These are phyloP conservation scores for Gryganskiella cystojenkinii DNA, from an alignment of 192 early-diverging fungal genomes.

Conservation along the genomic window DNA sequence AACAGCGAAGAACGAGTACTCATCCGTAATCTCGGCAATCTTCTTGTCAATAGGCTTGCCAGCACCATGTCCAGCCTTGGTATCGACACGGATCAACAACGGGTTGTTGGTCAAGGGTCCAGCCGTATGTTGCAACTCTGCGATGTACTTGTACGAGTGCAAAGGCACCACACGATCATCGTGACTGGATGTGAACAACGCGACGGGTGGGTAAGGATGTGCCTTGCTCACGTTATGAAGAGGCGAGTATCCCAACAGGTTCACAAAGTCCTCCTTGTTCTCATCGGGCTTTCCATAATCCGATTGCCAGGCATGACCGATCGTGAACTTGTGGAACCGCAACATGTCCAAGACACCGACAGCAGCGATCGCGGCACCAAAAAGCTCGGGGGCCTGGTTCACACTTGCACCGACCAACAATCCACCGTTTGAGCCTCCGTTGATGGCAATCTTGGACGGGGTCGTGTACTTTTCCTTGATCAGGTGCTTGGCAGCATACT, in stretches of 20 bases:
- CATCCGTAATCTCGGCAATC: slow-evolving; percentile 73
- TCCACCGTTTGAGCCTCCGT: slow-evolving; percentile 80
- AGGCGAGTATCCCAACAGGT: slow-evolving; percentile 70
- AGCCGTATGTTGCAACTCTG: slow-evolving; percentile 69
- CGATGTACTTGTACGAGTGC: slow-evolving; percentile 75
- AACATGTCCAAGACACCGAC: slow-evolving; percentile 81
- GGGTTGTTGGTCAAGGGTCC: slow-evolving; percentile 61
- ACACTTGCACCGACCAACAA: slow-evolving; percentile 74
- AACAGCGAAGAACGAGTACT: slow-evolving; percentile 68
- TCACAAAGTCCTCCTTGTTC: slow-evolving; percentile 71
- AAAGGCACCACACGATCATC: slow-evolving; percentile 76
- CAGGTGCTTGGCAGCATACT: slow-evolving; percentile 72
- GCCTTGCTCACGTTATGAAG: slow-evolving; percentile 70
- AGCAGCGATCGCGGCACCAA: slow-evolving; percentile 69
- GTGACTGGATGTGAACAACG: slow-evolving; percentile 74
- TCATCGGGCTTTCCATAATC: slow-evolving; percentile 77
- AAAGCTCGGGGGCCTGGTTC: slow-evolving; percentile 82
- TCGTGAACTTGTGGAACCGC: slow-evolving; percentile 85
- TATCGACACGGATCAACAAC: slow-evolving; percentile 69
- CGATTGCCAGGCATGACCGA: slow-evolving; percentile 74
- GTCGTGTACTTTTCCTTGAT: slow-evolving; percentile 66
- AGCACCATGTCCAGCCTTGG: slow-evolving; percentile 78
- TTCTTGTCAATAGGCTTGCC: slow-evolving; percentile 73
- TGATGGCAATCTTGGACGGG: slow-evolving; percentile 65
- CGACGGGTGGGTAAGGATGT: slow-evolving; percentile 66